Percentiles rank a stretch among this genome's conserved stretches.
phyloP scores from a whole-genome alignment of 1,139 yeast genomes.

The Hyphopichia wangnamkhiaoensis region DNA sequence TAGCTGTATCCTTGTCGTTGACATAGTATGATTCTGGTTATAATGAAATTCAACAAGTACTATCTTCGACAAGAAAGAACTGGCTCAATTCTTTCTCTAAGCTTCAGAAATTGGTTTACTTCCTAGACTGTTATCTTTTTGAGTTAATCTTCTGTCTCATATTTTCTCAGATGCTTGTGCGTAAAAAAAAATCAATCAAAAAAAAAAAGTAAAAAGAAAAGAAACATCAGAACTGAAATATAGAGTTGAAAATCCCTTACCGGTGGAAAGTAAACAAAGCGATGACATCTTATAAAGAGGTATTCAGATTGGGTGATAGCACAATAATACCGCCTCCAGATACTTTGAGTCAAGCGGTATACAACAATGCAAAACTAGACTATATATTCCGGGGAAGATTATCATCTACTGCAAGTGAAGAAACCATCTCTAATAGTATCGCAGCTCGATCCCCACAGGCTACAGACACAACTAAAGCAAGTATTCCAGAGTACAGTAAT shows the following conservation, averaged over 20 bases:
- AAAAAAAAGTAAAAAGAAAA: background rate
- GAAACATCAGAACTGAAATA: background rate
- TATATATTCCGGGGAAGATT: constrained; percentile 12
- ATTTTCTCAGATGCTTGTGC: too few relatives aligned
- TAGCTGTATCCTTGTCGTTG: too few relatives aligned
- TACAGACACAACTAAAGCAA: too few relatives aligned
- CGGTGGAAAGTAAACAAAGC: too few relatives aligned
- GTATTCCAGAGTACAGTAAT: too few relatives aligned
- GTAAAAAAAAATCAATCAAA: background rate
- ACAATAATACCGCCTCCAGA: constrained; percentile 30
- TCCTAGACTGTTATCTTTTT: too few relatives aligned
- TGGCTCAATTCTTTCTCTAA: background rate
- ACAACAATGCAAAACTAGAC: constrained; percentile 30
- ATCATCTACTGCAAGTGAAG: background rate
- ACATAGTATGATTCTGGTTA: too few relatives aligned
- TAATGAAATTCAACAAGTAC: too few relatives aligned
- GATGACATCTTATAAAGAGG: constrained; percentile 7
- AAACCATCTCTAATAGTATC: background rate
- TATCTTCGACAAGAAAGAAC: too few relatives aligned
- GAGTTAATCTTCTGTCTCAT: too few relatives aligned
- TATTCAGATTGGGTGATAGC: constrained; percentile 11
- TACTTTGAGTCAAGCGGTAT: constrained; percentile 33
- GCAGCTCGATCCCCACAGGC: too few relatives aligned
- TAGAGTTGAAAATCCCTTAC: too few relatives aligned
- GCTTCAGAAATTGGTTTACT: background rate